These are phyloP conservation scores for Adenanthera pavonina DNA, from an alignment of 306 rosid species.

Conservation along the genomic window DNA sequence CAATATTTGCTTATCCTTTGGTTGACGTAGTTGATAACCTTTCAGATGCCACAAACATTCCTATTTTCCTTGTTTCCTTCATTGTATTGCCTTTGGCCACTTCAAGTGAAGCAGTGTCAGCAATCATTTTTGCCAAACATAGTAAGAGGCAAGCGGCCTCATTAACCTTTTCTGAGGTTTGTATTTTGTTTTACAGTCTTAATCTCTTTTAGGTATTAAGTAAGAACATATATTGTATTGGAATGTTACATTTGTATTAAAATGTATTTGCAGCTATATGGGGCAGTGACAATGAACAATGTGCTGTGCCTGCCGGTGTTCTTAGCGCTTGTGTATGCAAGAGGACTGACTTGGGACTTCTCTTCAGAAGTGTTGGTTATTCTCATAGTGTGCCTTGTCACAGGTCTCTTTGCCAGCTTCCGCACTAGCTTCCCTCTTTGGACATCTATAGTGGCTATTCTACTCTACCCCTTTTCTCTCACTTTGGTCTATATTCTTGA, in stretches of 20 bases:
- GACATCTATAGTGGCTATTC: conserved; percentile 77
- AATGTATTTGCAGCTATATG: conserved; percentile 71
- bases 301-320: conserved; percentile 88
- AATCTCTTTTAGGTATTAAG: conserved; percentile 13
- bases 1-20: conserved; percentile 81
- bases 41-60: conserved; percentile 86
- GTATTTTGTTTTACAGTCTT: conserved; percentile 39
- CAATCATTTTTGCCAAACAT: conserved; percentile 86
- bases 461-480: conserved; percentile 86
- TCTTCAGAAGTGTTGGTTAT: conserved; percentile 89
- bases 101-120: conserved; percentile 93
- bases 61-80: conserved; percentile 93
- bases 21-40: conserved; percentile 90
- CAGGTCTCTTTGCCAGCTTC: conserved; percentile 83
- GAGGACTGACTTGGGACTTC: conserved; percentile 93
- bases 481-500: conserved; percentile 90
- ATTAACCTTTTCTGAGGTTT: conserved; percentile 90
- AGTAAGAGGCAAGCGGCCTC: conserved; percentile 82
- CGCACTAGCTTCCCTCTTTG: conserved; percentile 90
- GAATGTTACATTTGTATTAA: neutral
- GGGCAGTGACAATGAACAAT: conserved; percentile 92
- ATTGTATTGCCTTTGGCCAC: conserved; percentile 85
- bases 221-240: neutral
- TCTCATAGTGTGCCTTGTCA: conserved; percentile 68
- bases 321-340: conserved; percentile 78